A percentile compares a stretch with the other conserved stretches of the same genome.
Conservation (phyloP, 2,329 filamentous ascomycete genomes). For the Apiospora hydei region DNA sequence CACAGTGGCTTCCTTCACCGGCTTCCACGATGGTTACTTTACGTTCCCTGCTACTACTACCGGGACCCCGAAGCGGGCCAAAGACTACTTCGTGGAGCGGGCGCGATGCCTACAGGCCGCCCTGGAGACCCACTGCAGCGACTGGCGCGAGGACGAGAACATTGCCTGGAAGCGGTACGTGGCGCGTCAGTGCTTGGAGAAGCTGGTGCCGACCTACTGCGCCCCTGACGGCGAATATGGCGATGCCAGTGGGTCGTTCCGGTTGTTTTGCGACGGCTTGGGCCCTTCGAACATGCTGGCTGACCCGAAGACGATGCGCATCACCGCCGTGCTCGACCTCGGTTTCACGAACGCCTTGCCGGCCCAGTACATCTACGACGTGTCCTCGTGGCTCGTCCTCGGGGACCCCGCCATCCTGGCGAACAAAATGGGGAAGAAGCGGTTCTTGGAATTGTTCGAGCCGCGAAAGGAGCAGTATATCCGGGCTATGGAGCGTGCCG, state of each 20-base stretch:
- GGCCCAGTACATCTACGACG: conserved; percentile 46
- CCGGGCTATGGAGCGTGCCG: conserved; percentile 26
- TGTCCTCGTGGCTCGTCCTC: conserved; percentile 49
- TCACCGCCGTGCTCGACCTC: conserved; percentile 46
- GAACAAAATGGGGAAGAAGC: neutral
- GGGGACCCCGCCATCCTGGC: neutral
- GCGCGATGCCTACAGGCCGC: conserved; percentile 38
- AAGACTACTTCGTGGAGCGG: conserved; percentile 42
- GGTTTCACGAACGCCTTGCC: conserved; percentile 52
- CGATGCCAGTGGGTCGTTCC: conserved; percentile 44
- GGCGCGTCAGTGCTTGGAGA: conserved; percentile 41
- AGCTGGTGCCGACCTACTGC: conserved; percentile 42
- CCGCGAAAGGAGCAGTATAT: conserved; percentile 30
- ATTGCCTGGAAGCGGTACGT: conserved; percentile 41
- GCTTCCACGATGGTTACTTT: conserved; percentile 41
- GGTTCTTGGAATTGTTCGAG: conserved; percentile 26
- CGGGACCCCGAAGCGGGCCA: conserved; percentile 18
- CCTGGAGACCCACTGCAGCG: conserved; percentile 42
- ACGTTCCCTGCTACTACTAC: conserved; percentile 30
- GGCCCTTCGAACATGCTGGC: conserved; percentile 48
- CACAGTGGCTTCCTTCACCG: conserved; percentile 42
- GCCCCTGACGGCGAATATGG: conserved; percentile 31
- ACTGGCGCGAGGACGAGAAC: conserved; percentile 37
- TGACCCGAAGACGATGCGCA: conserved; percentile 43
- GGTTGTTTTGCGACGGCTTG: conserved; percentile 49